Percentiles rank a stretch among this genome's conserved stretches.
Evolutionary conservation across 169 alveolate species (phyloP).

Genomic region (Plasmodium sp.): DNA sequence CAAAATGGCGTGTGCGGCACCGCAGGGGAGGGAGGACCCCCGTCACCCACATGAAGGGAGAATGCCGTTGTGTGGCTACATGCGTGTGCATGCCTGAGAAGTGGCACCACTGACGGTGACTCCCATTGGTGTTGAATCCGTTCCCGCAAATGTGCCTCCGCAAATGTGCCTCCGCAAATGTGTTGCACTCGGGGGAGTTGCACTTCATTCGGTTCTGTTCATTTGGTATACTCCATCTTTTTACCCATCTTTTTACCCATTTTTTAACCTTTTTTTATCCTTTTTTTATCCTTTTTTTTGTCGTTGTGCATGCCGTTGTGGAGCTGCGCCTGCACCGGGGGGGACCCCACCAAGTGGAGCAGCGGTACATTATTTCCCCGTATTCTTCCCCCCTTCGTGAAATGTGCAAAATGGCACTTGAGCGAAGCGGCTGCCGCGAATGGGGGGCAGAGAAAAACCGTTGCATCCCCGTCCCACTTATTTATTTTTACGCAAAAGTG

Average conservation of each 20-base stretch:
- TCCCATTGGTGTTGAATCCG: neutral
- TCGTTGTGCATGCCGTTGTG: neutral
- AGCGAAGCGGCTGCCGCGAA: neutral
- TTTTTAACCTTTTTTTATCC: neutral
- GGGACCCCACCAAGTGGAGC: neutral
- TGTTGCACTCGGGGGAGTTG: neutral
- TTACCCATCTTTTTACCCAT: neutral
- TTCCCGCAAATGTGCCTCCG: neutral
- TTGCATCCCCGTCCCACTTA: neutral
- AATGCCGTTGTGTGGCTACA: neutral
- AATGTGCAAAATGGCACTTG: neutral
- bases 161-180: neutral
- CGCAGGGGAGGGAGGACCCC: neutral
- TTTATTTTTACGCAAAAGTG: neutral
- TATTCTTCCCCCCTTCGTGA: neutral
- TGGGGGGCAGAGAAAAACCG: neutral
- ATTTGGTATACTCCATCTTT: neutral
- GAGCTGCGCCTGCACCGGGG: neutral
- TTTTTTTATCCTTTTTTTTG: conserved; percentile 23
- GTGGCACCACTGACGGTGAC: neutral
- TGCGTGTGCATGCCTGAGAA: neutral
- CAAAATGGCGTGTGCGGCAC: neutral
- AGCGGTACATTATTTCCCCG: neutral
- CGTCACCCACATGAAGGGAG: neutral
- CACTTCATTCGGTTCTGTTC: neutral